Evolutionary conservation across 1,284 basidiomycete genomes (phyloP).

Genomic region (Trichosporon asahii): DNA sequence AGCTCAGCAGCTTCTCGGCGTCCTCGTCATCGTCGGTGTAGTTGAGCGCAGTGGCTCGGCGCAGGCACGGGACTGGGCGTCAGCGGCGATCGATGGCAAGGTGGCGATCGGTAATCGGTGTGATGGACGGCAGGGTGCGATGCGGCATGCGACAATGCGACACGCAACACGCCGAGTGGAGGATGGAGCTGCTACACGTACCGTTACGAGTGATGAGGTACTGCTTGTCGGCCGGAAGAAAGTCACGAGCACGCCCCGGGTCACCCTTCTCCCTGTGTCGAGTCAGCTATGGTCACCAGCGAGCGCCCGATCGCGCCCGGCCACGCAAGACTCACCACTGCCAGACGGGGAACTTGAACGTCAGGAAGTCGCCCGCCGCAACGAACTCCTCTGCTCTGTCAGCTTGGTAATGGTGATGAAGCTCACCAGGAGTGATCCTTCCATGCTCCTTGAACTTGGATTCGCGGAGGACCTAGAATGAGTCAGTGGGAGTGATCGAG

Average conservation of each 20-base stretch:
- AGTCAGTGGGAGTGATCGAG: neutral
- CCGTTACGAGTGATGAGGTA: slow-evolving; percentile 86
- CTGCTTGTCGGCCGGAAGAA: slow-evolving; percentile 90
- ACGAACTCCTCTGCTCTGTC: slow-evolving; percentile 79
- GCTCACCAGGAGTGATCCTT: slow-evolving; percentile 85
- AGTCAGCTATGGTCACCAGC: slow-evolving; percentile 9
- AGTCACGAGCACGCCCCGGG: slow-evolving; percentile 76
- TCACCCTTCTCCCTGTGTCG: slow-evolving; percentile 79
- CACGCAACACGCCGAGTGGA: neutral
- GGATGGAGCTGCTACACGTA: slow-evolving; percentile 31
- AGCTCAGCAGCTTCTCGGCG: slow-evolving; percentile 73
- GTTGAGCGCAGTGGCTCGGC: slow-evolving; percentile 82
- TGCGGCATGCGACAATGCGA: neutral
- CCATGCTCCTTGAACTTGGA: slow-evolving; percentile 99
- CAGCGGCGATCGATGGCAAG: neutral
- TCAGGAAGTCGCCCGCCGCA: slow-evolving; percentile 87
- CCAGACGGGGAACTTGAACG: slow-evolving; percentile 96
- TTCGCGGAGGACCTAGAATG: slow-evolving; percentile 79
- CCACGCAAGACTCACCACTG: slow-evolving; percentile 64
- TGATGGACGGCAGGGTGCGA: slow-evolving; percentile 1
- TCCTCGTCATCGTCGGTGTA: slow-evolving; percentile 95
- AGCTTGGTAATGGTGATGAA: neutral
- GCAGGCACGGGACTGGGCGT: slow-evolving; percentile 75
- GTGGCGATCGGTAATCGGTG: neutral
- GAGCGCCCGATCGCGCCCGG: neutral